These are phyloP conservation scores for Aegilops bicornis DNA, from an alignment of 176 grass and related monocot genomes.

Conservation along the genomic window DNA sequence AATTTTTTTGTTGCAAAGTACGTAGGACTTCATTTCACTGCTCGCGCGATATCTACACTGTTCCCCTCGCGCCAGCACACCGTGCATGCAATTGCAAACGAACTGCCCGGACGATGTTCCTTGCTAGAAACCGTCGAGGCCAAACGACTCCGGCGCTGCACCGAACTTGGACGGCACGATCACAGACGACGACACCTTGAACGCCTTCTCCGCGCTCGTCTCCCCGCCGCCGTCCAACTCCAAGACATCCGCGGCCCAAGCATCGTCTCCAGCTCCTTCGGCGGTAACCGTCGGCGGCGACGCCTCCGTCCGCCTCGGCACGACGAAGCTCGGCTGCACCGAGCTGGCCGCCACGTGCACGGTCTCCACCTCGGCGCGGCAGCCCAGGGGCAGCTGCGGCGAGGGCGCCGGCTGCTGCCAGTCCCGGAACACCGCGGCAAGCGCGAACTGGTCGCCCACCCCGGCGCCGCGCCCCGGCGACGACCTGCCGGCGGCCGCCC, in stretches of 20 bases:
- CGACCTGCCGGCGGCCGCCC: conserved; percentile 32
- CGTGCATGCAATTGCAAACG: background rate
- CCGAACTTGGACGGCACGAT: conserved; percentile 56
- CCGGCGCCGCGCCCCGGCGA: background rate
- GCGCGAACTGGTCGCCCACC: conserved; percentile 49
- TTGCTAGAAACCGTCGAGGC: conserved; percentile 30
- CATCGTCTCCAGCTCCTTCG: background rate
- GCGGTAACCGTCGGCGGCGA: background rate
- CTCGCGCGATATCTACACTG: conserved; percentile 18
- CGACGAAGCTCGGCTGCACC: conserved; percentile 69
- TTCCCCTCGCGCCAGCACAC: background rate
- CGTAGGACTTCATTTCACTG: background rate
- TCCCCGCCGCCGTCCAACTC: background rate
- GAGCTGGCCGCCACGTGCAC: conserved; percentile 15
- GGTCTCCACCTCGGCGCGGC: background rate
- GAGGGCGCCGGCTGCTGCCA: background rate
- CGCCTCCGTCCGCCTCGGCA: conserved; percentile 48
- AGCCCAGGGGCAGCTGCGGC: background rate
- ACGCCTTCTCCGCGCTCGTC: background rate
- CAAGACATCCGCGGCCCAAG: background rate
- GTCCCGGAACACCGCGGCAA: conserved; percentile 53
- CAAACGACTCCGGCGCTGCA: conserved; percentile 3
- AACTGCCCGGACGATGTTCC: background rate
- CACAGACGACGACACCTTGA: conserved; percentile 63
- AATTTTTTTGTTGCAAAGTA: background rate